Base-by-base conservation (phyloP, 352 stramenopile species). In the Pythium periplocum region DNA sequence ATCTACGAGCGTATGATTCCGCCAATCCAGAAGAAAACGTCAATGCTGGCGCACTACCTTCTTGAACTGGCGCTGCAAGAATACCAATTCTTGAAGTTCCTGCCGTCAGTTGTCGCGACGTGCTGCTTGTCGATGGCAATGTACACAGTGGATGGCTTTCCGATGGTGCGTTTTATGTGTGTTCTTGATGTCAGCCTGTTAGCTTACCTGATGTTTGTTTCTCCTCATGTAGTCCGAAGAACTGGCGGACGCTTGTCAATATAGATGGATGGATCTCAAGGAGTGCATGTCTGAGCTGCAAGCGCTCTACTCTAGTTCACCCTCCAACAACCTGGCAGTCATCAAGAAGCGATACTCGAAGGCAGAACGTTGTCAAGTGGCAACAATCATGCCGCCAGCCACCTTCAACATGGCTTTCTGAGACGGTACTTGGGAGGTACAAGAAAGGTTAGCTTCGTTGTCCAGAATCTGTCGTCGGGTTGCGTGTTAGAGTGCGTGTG, bases 321-420 rank as follows among this genome's bases (percentile, higher is more conserved):
- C 82, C 51, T 86, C 78, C 17, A 90, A 90, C 68, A 88, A 87
- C 47, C 53, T 94, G 48, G 80, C 81, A 33, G 83, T 94, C 54
- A 91, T 94, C 62, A 92, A 92, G 68, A 94, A 94, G 62, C 81
- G 83, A 49, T 94, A 94, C 74, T 92, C 83, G 36, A 91, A 92
- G 55, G 73, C 83, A 33, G 83, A 94, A 51, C 62, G 83, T 35
- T 87, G 75, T 62, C 77, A 94, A 62, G 83, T 94, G 45, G 82
- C 82, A 32, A 69, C 69, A 44, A 71, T 92, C 38, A 59, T 89
- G 31, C 83, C 83, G 11, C 83, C 83, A 10, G 71, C 76, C 12
- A 77, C 66, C 45, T 94, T 89, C 64, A 91, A 71, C 62, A 90
- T 94, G 81, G 73, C 79, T 55, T 94, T 90, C 59, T 94, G 78